These are phyloP conservation scores for Paramecium primaurelia DNA, from an alignment of 73 alveolate species.

Conservation along the genomic window DNA sequence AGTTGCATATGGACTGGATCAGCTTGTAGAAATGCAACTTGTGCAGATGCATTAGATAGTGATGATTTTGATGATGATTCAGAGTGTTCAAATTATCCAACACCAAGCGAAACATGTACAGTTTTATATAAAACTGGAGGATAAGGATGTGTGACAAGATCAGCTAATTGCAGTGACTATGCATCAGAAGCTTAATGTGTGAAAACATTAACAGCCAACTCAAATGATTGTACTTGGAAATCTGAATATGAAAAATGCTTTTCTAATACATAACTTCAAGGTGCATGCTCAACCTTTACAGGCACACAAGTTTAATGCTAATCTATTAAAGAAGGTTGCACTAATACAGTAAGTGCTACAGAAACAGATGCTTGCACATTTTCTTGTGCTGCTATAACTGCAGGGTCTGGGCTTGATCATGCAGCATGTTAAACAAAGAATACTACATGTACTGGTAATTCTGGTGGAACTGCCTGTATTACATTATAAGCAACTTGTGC, in stretches of 20 bases:
- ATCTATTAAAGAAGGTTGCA: background rate
- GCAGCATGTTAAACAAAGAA: no score
- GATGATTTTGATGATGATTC: background rate
- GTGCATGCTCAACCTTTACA: background rate
- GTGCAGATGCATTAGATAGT: background rate
- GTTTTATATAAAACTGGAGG: background rate
- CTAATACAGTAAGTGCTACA: background rate
- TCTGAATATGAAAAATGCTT: background rate
- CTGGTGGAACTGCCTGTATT: no score
- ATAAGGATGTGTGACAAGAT: background rate
- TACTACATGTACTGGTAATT: no score
- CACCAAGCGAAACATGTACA: background rate
- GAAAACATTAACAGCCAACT: background rate
- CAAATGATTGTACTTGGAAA: background rate
- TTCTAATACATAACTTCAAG: background rate
- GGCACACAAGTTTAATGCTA: background rate
- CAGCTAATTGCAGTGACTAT: background rate
- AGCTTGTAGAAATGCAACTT: background rate
- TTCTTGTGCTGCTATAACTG: no score
- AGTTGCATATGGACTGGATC: conserved; percentile 17
- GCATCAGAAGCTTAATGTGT: background rate
- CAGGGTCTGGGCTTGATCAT: no score
- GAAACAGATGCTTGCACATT: background rate
- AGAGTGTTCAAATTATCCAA: background rate
- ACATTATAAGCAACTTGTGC: no score